Conservation (phyloP, 2,329 filamentous ascomycete species). For the Pseudogymnoascus sp. region DNA sequence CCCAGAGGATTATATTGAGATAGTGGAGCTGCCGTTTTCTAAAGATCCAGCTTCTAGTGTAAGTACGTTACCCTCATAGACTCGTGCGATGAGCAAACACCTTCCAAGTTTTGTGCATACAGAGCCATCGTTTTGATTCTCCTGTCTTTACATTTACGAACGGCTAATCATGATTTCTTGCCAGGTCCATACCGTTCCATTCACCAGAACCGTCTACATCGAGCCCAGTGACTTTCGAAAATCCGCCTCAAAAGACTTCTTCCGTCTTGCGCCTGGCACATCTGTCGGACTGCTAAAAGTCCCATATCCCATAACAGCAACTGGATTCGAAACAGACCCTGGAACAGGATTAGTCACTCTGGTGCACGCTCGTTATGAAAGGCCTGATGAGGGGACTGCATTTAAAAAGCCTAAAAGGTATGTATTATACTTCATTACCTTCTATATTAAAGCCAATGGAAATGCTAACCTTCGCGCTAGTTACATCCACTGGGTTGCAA, state of each 20-base stretch:
- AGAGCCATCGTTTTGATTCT: conserved; percentile 62
- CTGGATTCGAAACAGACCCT: conserved; percentile 57
- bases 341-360: conserved; percentile 55
- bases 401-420: background rate
- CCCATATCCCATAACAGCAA: conserved; percentile 60
- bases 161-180: background rate
- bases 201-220: conserved; percentile 77
- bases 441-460: conserved; percentile 36
- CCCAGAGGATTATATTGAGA: conserved; percentile 50
- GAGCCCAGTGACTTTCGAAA: conserved; percentile 73
- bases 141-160: conserved; percentile 51
- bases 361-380: conserved; percentile 60
- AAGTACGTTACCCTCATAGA: background rate
- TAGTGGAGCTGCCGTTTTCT: conserved; percentile 38
- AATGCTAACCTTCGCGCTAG: conserved; percentile 69
- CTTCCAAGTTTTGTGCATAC: background rate
- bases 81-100: background rate
- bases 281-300: conserved; percentile 65
- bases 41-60: background rate
- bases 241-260: conserved; percentile 62
- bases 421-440: background rate
- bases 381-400: conserved; percentile 34
- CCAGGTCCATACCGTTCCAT: conserved; percentile 48
- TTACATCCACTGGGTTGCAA: conserved; percentile 83
- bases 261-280: conserved; percentile 68